Evolutionary conservation across 176 grass and related monocot species (phyloP).

Genomic region (Oryza rufipogon): DNA sequence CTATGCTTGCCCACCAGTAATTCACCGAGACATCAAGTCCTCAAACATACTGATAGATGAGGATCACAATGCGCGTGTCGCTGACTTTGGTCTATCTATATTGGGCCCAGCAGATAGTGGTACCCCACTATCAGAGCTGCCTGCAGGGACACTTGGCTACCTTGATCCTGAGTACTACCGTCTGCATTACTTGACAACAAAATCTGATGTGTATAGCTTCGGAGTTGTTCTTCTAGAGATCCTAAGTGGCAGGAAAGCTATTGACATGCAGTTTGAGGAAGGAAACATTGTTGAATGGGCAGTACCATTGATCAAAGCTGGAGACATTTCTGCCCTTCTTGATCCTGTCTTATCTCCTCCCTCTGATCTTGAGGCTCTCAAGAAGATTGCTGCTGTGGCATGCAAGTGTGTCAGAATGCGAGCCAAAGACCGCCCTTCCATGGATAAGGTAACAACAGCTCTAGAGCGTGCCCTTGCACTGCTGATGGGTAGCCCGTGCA

Average conservation of each 20-base stretch:
- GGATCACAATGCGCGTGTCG: constrained; percentile 93
- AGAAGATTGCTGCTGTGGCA: constrained; percentile 92
- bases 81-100: constrained; percentile 94
- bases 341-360: constrained; percentile 79
- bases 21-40: constrained; percentile 97
- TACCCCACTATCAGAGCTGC: constrained; percentile 81
- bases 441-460: constrained; percentile 97
- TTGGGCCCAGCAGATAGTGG: constrained; percentile 87
- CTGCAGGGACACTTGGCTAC: constrained; percentile 93
- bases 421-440: constrained; percentile 84
- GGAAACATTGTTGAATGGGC: constrained; percentile 98
- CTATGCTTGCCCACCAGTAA: constrained; percentile 96
- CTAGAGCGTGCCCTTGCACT: constrained; percentile 86
- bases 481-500: constrained; percentile 90
- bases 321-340: constrained; percentile 73
- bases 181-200: constrained; percentile 98
- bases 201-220: constrained; percentile 95
- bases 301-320: constrained; percentile 85
- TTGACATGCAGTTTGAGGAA: constrained; percentile 97
- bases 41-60: constrained; percentile 98
- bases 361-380: constrained; percentile 79
- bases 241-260: constrained; percentile 89
- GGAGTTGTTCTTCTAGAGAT: constrained; percentile 96
- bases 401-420: constrained; percentile 98
- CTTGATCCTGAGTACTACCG: constrained; percentile 96